These are phyloP conservation scores for Porogramme epimiltina DNA, from an alignment of 1,284 basidiomycete genomes.

Conservation along the genomic window DNA sequence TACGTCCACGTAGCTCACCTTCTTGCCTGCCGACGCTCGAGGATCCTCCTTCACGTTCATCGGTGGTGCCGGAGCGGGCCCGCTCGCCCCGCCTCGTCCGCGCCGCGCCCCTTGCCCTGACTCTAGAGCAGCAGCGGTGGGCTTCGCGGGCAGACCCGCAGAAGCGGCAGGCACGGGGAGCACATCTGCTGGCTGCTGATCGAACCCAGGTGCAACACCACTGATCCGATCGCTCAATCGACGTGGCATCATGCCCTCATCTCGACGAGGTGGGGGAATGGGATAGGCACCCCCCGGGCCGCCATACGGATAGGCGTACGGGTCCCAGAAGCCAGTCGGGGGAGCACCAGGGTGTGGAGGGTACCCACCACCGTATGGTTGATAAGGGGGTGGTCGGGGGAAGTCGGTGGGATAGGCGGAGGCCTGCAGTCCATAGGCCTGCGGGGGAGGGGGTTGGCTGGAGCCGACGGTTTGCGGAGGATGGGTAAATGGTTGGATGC, in stretches of 20 bases:
- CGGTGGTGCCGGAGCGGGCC: conserved; percentile 72
- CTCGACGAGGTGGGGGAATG: conserved; percentile 48
- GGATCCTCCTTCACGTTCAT: conserved; percentile 86
- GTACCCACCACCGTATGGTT: conserved; percentile 25
- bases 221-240: conserved; percentile 77
- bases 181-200: conserved; percentile 42
- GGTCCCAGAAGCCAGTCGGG: conserved; percentile 49
- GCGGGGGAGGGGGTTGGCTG: conserved; percentile 70
- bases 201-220: conserved; percentile 61
- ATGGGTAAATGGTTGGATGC: conserved; percentile 83
- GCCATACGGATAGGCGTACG: conserved; percentile 44
- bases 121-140: conserved; percentile 58
- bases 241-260: conserved; percentile 55
- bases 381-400: conserved; percentile 41
- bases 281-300: conserved; percentile 26
- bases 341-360: conserved; percentile 13
- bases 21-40: conserved; percentile 78
- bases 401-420: conserved; percentile 52
- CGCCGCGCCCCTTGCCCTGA: conserved; percentile 45
- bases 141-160: conserved; percentile 78
- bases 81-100: conserved; percentile 37
- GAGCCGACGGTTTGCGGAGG: conserved; percentile 66
- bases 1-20: conserved; percentile 87
- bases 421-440: conserved; percentile 76
- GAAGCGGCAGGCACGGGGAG: conserved; percentile 51